Base-by-base conservation (phyloP, 179 eudicot genomes). In the Camellia oleifera region DNA sequence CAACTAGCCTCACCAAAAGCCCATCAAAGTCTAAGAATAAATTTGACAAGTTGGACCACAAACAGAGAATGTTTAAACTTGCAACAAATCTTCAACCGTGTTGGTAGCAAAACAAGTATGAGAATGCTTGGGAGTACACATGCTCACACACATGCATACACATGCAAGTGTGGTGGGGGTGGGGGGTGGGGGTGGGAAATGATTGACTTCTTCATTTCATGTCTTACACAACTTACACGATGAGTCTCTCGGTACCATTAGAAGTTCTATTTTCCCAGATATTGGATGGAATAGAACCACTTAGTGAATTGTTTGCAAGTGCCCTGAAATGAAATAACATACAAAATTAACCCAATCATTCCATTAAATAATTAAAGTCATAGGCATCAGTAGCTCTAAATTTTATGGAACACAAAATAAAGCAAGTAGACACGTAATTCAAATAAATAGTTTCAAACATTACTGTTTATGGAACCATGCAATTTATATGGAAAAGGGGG, bases 201-300 rank as follows among this genome's bases (percentile, higher is more conserved):
- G 58, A 69, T 61, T 69, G 18, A 7, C 4, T 60, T 78, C 68
- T 77, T 75, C 3, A 5, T 81, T 71, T 67, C 15, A 69, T 45
- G 73, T 20, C 91, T 88, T 87, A 93, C 92, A 90, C 72, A 71
- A 85, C 95, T 91, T 91, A 94, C 98, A 94, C 82, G 69, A 83
- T 65, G 62, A 94, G 89, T 62, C 57, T 87, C 78, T 85, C 85
- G 65, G 80, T 78, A 57, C 64, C 58, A 50, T 85, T 88, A 42
- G 82, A 61, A 73, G 79, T 81, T 80, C 83, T 84, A 79, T 82
- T 87, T 69, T 78, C 79, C 90, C 92, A 85, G 45, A 85, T 80
- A 82, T 45, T 78, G 81, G 85, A 78, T 20, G 86, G 82, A 78
- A 86, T 66, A 71, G 91, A 86, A 79, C 91, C 91, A 81, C 26